Evolutionary conservation across 306 rosid species (phyloP).

Genomic region (Dicorynia guianensis): DNA sequence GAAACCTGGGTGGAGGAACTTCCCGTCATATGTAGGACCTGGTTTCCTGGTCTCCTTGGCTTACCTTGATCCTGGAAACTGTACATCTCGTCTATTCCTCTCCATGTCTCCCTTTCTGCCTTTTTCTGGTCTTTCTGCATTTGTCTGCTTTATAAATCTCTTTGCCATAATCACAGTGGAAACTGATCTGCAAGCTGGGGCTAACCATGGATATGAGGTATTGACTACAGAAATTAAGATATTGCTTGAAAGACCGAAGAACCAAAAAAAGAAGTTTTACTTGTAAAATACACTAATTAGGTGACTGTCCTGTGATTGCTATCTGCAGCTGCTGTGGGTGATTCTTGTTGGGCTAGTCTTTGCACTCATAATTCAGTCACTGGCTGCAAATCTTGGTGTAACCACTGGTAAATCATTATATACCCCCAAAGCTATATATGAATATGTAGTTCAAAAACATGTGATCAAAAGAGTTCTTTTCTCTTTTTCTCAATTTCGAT

Average conservation of each 20-base stretch:
- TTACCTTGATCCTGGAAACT: slow-evolving; percentile 91
- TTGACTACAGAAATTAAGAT: background rate
- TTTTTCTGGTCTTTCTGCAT: background rate
- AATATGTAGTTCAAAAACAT: background rate
- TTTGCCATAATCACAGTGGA: slow-evolving; percentile 64
- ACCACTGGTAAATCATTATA: slow-evolving; percentile 62
- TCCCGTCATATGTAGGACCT: slow-evolving; percentile 71
- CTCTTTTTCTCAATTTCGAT: no score
- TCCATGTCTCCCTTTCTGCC: background rate
- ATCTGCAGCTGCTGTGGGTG: slow-evolving; percentile 85
- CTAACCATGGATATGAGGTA: slow-evolving; percentile 83
- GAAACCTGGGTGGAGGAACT: slow-evolving; percentile 78
- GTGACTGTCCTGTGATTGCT: background rate
- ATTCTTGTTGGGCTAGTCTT: slow-evolving; percentile 78
- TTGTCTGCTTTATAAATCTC: background rate
- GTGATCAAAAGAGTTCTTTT: no score
- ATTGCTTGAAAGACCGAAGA: no score
- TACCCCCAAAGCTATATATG: background rate
- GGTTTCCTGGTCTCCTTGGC: slow-evolving; percentile 92
- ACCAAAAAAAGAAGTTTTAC: background rate
- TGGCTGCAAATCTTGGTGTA: slow-evolving; percentile 93
- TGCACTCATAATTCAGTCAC: slow-evolving; percentile 88
- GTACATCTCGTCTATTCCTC: slow-evolving; percentile 41
- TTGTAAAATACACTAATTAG: background rate
- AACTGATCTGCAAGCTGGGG: slow-evolving; percentile 97